Percentiles rank a stretch among this genome's conserved stretches.
Evolutionary conservation across 768 basidiomycete genomes (phyloP).

Genomic region (Lactarius trivialis): DNA sequence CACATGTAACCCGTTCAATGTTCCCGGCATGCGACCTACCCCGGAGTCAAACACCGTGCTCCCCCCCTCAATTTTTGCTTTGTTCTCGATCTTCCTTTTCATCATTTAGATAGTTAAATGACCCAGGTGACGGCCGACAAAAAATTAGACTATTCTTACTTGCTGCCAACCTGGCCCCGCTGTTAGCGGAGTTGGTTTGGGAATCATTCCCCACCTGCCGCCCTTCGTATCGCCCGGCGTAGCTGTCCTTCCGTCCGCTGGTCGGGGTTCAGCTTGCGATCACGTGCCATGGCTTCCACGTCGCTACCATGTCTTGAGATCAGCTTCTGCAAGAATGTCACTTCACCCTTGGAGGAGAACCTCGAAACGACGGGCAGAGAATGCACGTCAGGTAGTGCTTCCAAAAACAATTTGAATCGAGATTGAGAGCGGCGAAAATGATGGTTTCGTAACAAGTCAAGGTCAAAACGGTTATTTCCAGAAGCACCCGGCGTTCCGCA

Average conservation of each 20-base stretch:
- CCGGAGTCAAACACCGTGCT: conserved; percentile 1
- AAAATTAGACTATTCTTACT: conserved; percentile 21
- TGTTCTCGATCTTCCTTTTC: conserved; percentile 2
- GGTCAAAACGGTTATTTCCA: conserved; percentile 21
- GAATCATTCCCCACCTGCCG: conserved; percentile 35
- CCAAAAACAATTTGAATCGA: conserved; percentile 13
- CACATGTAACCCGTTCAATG: conserved; percentile 1
- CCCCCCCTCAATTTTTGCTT: conserved; percentile 15
- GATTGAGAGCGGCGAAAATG: conserved; percentile 10
- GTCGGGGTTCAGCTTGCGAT: conserved; percentile 70
- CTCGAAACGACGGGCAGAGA: conserved; percentile 31
- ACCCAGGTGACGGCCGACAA: not conserved
- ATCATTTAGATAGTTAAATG: conserved; percentile 13
- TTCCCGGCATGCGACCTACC: conserved; percentile 1
- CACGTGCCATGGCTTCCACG: conserved; percentile 68
- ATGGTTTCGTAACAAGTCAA: conserved; percentile 17
- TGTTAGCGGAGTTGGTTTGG: conserved; percentile 8
- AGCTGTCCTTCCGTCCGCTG: conserved; percentile 84
- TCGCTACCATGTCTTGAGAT: conserved; percentile 67
- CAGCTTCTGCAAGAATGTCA: conserved; percentile 56
- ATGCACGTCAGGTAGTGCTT: conserved; percentile 12
- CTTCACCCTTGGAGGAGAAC: conserved; percentile 64
- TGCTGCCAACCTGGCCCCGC: conserved; percentile 4
- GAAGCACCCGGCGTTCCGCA: conserved; percentile 15
- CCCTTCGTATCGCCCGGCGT: conserved; percentile 51